These are phyloP conservation scores for Pseudogymnoascus sp. DNA, from an alignment of 2,329 filamentous ascomycete genomes.

Conservation along the genomic window DNA sequence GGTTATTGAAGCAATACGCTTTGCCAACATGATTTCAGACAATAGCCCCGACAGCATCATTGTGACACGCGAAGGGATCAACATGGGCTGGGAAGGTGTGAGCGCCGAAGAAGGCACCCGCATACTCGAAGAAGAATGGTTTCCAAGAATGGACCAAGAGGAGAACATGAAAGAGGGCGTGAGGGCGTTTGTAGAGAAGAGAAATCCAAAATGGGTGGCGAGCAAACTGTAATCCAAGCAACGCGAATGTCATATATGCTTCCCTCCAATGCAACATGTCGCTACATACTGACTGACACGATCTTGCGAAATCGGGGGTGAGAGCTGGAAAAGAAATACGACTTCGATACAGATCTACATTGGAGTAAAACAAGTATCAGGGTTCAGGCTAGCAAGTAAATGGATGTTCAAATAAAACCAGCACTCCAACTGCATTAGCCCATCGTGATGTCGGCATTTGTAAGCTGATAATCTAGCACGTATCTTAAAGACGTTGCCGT, in stretches of 20 bases:
- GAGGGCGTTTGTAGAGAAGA: conserved; percentile 67
- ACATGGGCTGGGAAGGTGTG: conserved; percentile 63
- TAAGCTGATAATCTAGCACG: too few species aligned
- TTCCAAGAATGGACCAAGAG: conserved; percentile 49
- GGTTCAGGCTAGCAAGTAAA: neutral
- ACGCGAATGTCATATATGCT: neutral
- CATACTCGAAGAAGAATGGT: conserved; percentile 49
- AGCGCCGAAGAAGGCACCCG: conserved; percentile 53
- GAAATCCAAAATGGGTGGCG: conserved; percentile 58
- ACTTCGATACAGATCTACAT: neutral
- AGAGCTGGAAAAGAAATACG: neutral
- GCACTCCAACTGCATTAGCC: neutral
- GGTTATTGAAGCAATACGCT: conserved; percentile 48
- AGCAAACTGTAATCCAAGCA: conserved; percentile 44
- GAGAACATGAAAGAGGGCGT: conserved; percentile 71
- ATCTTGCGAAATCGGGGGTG: neutral
- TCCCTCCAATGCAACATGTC: neutral
- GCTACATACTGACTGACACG: neutral
- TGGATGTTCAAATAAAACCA: neutral
- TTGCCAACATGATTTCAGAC: conserved; percentile 52
- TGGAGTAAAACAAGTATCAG: neutral
- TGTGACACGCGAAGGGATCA: conserved; percentile 62
- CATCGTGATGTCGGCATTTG: neutral
- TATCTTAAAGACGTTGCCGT: too few species aligned
- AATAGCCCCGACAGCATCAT: conserved; percentile 71